Base-by-base conservation (phyloP, 129 eudicot genomes). In the Chrysanthemum lavandulifolium region DNA sequence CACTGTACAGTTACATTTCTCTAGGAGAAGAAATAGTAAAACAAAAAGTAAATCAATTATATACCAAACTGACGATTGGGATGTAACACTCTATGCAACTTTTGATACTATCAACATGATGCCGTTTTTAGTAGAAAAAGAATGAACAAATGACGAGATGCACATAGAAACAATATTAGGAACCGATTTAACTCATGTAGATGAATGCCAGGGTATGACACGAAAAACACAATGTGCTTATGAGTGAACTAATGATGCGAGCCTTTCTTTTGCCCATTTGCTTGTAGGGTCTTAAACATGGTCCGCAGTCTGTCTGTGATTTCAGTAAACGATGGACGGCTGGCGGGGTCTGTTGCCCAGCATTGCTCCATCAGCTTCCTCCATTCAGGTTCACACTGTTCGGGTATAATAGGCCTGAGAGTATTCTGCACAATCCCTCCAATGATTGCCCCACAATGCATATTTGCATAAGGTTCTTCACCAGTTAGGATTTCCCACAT, bases 381-480 rank as follows among this genome's bases (percentile, higher is more conserved):
- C 97, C 97, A 91, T 71, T 88, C 90, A 1, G 91, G 77, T 57
- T 91, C 89, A 67, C 92, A 88, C 59, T 67, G 68, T 29, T 86
- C 86, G 16, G 96, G 97, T 56, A 91, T 82, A 33, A 81, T 62
- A 40, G 97, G 97, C 48, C 96, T 84, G 50, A 91, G 97, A 4
- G 96, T 91, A 57, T 91, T 80, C 83, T 86, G 86, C 74, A 91
- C 86, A 48, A 91, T 86, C 47, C 97, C 97, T 53, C 93, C 96
- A 67, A 92, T 92, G 76, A 92, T 92, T 27, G 96, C 94, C 58
- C 97, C 97, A 76, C 93, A 92, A 72, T 92, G 97, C 96, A 92
- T 86, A 70, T 85, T 86, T 11, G 89, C 94, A 33, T 92, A 92
- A 21, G 97, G 97, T 76, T 92, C 97, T 65, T 92, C 94, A 16